These are phyloP conservation scores for Pseudodiploospora longispora DNA, from an alignment of 2,329 filamentous ascomycete genomes.

Conservation along the genomic window DNA sequence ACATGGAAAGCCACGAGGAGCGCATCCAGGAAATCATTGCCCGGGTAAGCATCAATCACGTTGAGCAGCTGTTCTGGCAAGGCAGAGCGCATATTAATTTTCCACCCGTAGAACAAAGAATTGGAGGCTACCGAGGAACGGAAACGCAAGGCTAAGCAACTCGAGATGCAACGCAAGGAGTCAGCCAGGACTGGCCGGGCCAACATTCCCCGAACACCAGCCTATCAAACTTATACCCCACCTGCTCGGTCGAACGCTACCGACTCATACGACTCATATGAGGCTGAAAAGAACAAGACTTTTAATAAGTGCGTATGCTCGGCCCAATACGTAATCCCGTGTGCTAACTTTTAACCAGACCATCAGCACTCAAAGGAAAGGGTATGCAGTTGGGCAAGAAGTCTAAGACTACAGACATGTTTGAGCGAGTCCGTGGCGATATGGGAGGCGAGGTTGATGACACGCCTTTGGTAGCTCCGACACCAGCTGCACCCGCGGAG, in stretches of 20 bases:
- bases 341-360: constrained; percentile 27
- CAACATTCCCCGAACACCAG: constrained; percentile 62
- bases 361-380: constrained; percentile 73
- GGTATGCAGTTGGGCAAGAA: constrained; percentile 99
- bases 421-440: constrained; percentile 87
- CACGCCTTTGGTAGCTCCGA: constrained; percentile 58
- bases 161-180: constrained; percentile 98
- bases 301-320: constrained; percentile 59
- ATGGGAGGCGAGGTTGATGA: constrained; percentile 82
- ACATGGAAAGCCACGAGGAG: constrained; percentile 99
- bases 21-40: constrained; percentile 98
- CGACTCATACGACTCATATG: constrained; percentile 87
- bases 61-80: background rate
- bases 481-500: constrained; percentile 42
- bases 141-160: constrained; percentile 96
- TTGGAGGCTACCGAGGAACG: constrained; percentile 96
- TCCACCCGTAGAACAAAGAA: constrained; percentile 74
- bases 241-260: constrained; percentile 64
- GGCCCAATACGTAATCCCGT: background rate
- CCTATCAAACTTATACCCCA: constrained; percentile 83
- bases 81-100: constrained; percentile 14
- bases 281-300: constrained; percentile 93
- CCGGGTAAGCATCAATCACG: constrained; percentile 46
- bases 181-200: constrained; percentile 68
- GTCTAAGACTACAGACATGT: constrained; percentile 95